Conservation (phyloP, 176 grass and related monocot genomes). For the Rhynchospora breviuscula region DNA sequence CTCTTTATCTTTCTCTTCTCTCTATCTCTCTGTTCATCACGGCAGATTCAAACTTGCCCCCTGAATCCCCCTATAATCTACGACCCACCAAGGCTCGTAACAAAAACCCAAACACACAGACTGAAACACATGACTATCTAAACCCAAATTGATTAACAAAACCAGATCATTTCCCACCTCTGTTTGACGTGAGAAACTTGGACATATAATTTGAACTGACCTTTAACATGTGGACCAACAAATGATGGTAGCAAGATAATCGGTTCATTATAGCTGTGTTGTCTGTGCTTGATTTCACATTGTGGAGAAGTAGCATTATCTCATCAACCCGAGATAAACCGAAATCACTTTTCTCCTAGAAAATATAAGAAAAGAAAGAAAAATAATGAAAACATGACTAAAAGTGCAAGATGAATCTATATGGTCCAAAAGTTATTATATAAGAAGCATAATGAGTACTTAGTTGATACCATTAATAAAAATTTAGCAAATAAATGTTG, state of each 20-base stretch:
- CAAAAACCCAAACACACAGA: too few species aligned
- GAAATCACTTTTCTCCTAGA: constrained; percentile 67
- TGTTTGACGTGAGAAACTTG: background rate
- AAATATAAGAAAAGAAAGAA: constrained; percentile 15
- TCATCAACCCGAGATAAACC: constrained; percentile 62
- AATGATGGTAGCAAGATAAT: constrained; percentile 77
- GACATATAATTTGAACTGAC: constrained; percentile 34
- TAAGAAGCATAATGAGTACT: constrained; percentile 21
- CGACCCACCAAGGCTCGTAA: too few species aligned
- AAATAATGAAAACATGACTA: constrained; percentile 1
- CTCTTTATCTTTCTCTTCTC: too few species aligned
- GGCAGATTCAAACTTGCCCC: too few species aligned
- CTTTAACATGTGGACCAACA: constrained; percentile 89
- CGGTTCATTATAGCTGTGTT: constrained; percentile 42
- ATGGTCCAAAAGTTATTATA: background rate
- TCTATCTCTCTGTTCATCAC: too few species aligned
- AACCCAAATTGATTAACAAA: background rate
- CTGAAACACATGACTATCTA: background rate
- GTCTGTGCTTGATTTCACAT: constrained; percentile 46
- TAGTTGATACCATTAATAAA: constrained; percentile 1
- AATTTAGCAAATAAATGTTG: background rate
- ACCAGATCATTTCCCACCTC: background rate
- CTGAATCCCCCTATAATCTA: too few species aligned
- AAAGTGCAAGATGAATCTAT: background rate
- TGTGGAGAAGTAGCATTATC: constrained; percentile 80